Base-by-base conservation (phyloP, 2,329 filamentous ascomycete genomes). In the Rutstroemia sp. region DNA sequence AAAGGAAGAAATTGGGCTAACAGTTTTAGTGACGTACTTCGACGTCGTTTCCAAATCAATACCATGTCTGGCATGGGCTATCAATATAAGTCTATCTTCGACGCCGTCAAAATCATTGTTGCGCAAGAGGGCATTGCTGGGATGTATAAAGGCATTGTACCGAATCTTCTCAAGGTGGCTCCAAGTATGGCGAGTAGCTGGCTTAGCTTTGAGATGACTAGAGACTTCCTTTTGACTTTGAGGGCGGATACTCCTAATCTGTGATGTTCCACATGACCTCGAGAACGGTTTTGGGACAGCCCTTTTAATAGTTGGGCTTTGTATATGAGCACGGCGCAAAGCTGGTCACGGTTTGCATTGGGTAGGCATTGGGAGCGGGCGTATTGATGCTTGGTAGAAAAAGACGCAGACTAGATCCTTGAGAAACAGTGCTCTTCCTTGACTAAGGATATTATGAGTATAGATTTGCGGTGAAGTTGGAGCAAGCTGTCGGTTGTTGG, bases 21-120 rank as follows among this genome's bases (percentile, higher is more conserved):
- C 2, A 42, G 60, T 66, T 69, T 49, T 59, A 94, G 90, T 70
- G 92, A 96, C 70, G 92, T 99, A 2, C 79, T 99, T 54, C 88
- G 94, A 34, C 85, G 94, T 59, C 83, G 94, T 51, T 99, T 99
- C 71, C 94, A 99, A 70, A 94, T 99, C 75, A 99, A 99, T 74
- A 96, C 94, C 54, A 99, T 99, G 94, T 90, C 88, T 49, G 94
- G 94, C 52, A 92, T 99, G 85, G 94, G 94, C 51, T 97, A 96
- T 73, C 84, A 92, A 70, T 99, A 99, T 76, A 91, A 88, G 67
- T 87, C 86, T 6, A 86, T 99, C 45, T 79, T 83, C 60, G 90
- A 96, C 69, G 94, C 94, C 3, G 76, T 99, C 61, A 81, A 77
- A 52, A 83, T 88, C 51, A 99, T 99, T 66, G 72, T 96, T 54